Evolutionary conservation across 257 asterid species (phyloP).

Genomic region (Solanum commersonii): DNA sequence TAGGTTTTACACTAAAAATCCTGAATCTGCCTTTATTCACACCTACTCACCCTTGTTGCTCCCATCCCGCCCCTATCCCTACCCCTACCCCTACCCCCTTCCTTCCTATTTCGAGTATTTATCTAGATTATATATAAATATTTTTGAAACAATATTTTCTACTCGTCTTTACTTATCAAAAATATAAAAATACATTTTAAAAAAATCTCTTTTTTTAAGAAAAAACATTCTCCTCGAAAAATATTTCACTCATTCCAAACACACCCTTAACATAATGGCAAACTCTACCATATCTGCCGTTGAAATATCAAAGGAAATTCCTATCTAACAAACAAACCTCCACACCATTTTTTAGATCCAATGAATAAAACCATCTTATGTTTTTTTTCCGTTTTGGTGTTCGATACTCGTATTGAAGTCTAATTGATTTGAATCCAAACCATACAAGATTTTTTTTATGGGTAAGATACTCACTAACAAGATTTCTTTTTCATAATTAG

Average conservation of each 20-base stretch:
- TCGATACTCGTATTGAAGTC: accelerated
- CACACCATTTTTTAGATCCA: background rate
- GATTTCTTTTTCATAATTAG: background rate
- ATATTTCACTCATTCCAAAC: background rate
- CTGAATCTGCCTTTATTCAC: background rate
- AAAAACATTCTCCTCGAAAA: background rate
- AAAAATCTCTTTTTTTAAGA: background rate
- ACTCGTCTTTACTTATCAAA: background rate
- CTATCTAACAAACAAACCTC: background rate
- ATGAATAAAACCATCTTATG: background rate
- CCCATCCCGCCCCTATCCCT: background rate
- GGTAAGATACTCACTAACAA: background rate
- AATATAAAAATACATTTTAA: background rate
- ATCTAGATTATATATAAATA: background rate
- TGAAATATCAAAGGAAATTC: background rate
- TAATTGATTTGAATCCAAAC: accelerated
- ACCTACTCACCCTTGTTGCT: too few relatives aligned
- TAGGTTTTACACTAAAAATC: background rate
- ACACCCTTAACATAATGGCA: background rate
- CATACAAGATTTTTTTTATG: accelerated
- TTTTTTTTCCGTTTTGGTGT: accelerated
- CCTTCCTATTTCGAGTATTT: background rate
- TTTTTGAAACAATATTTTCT: background rate
- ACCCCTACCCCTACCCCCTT: background rate
- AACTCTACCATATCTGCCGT: background rate